These are phyloP conservation scores for Chalciporus sp. DNA, from an alignment of 1,284 basidiomycete genomes.

Conservation along the genomic window DNA sequence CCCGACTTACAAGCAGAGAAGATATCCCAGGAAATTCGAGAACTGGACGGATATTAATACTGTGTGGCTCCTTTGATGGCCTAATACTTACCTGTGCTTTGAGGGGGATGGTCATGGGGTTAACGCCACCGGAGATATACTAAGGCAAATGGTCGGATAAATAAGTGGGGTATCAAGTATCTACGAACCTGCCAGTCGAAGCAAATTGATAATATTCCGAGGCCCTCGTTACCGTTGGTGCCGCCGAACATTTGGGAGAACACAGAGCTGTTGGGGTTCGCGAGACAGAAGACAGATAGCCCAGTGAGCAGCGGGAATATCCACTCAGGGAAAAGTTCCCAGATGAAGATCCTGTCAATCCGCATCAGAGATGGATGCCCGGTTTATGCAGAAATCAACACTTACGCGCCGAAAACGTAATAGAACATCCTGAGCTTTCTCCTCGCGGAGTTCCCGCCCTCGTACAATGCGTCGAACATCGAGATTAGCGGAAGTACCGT, in stretches of 20 bases:
- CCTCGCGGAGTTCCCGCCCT: constrained; percentile 45
- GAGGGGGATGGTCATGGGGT: constrained; percentile 48
- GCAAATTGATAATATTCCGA: constrained; percentile 51
- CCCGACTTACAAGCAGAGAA: constrained; percentile 46
- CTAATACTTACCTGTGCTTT: constrained; percentile 37
- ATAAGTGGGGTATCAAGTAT: neutral
- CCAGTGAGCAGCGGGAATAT: constrained; percentile 52
- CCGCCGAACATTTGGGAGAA: constrained; percentile 64
- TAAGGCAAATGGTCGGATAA: constrained; percentile 21
- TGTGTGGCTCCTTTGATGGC: rapidly evolving
- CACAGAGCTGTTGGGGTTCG: constrained; percentile 46
- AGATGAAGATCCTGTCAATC: constrained; percentile 42
- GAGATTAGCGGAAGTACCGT: constrained; percentile 54
- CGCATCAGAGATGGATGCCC: no score
- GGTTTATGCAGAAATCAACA: no score
- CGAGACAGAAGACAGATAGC: constrained; percentile 60
- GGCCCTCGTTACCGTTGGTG: constrained; percentile 60
- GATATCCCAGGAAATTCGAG: constrained; percentile 45
- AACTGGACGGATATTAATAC: constrained; percentile 25
- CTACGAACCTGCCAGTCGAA: constrained; percentile 56
- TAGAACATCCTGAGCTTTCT: constrained; percentile 53
- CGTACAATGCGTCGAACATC: constrained; percentile 59
- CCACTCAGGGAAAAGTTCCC: constrained; percentile 58
- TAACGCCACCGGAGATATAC: constrained; percentile 46
- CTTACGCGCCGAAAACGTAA: constrained; percentile 46